Base-by-base conservation (phyloP, 2,329 filamentous ascomycete species). In the Blumeriella jaapii region DNA sequence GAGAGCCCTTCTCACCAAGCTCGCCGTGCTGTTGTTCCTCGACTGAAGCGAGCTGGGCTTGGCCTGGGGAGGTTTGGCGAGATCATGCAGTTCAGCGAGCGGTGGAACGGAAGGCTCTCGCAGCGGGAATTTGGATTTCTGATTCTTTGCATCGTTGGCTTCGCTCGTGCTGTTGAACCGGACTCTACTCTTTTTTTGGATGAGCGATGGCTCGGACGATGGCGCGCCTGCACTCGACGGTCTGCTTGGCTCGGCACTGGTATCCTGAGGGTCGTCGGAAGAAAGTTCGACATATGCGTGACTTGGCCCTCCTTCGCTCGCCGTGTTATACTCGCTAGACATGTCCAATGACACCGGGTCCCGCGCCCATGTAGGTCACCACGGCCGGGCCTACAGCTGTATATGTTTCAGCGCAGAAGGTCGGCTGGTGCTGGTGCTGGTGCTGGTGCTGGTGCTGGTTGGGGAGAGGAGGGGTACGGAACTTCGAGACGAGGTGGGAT, bases 101-200 rank as follows among this genome's bases (percentile, higher is more conserved):
- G 40, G 40, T 3, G 44, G 41, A 3, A 39, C 12, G 6, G 49
- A 46, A 36, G 41, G 24, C 23, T 51, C 45, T 29, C 45, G 48
- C 14, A 50, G 30, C 17, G 47, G 50, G 18, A 48, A 36, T 25
- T 32, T 46, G 15, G 44, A 48, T 15, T 45, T 50, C 15, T 46
- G 41, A 35, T 55, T 55, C 14, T 45, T 34, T 4, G 32, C 33
- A 45, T 56, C 54, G 31, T 51, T 55, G 35, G 46, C 48, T 35
- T 54, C 53, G 36, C 49, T 55, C 15, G 46, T 49, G 29, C 46
- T 50, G 33, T 55, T 53, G 42, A 56, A 56, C 11, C 52, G 46
- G 3, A 56, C 54, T 32, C 53, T 48, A 24, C 45, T 39, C 41
- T 42, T 42, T 18, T 33, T 49, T 44, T 23, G 32, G 27, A 14